Evolutionary conservation across 495 filamentous ascomycete species (phyloP).

Genomic region (Penicillium angulare): DNA sequence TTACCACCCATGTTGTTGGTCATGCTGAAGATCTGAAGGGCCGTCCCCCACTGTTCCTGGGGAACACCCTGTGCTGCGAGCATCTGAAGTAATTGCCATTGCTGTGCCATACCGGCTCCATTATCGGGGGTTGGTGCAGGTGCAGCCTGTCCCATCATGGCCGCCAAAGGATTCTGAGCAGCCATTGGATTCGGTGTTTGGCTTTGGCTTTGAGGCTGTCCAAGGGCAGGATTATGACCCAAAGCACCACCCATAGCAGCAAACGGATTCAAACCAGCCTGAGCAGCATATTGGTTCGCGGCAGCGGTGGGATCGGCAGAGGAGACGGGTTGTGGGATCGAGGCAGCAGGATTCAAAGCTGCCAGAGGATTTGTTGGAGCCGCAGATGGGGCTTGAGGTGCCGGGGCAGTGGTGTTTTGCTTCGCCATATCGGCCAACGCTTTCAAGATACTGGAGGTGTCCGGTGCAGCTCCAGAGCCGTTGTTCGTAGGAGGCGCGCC

Average conservation of each 20-base stretch:
- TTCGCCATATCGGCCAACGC: slow-evolving; percentile 83
- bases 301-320: slow-evolving; percentile 52
- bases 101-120: slow-evolving; percentile 54
- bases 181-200: slow-evolving; percentile 42
- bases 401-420: slow-evolving; percentile 66
- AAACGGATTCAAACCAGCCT: slow-evolving; percentile 50
- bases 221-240: slow-evolving; percentile 39
- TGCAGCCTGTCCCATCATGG: slow-evolving; percentile 44
- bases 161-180: slow-evolving; percentile 45
- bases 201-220: slow-evolving; percentile 48
- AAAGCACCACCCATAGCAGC: slow-evolving; percentile 41
- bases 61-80: slow-evolving; percentile 58
- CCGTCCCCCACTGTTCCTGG: slow-evolving; percentile 59
- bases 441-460: slow-evolving; percentile 74
- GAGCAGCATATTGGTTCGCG: slow-evolving; percentile 54
- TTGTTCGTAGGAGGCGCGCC: slow-evolving; percentile 38
- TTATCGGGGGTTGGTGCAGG: slow-evolving; percentile 33
- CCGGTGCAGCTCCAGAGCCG: slow-evolving; percentile 40
- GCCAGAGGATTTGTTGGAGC: slow-evolving; percentile 53
- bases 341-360: slow-evolving; percentile 52
- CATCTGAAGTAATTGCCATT: slow-evolving; percentile 60
- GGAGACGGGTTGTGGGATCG: slow-evolving; percentile 40
- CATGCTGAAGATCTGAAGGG: slow-evolving; percentile 49
- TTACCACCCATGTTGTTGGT: slow-evolving; percentile 31
- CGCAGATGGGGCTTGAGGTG: slow-evolving; percentile 52